phyloP scores from a whole-genome alignment of 2,329 filamentous ascomycete genomes.

The Ophiosphaerella herpotricha region DNA sequence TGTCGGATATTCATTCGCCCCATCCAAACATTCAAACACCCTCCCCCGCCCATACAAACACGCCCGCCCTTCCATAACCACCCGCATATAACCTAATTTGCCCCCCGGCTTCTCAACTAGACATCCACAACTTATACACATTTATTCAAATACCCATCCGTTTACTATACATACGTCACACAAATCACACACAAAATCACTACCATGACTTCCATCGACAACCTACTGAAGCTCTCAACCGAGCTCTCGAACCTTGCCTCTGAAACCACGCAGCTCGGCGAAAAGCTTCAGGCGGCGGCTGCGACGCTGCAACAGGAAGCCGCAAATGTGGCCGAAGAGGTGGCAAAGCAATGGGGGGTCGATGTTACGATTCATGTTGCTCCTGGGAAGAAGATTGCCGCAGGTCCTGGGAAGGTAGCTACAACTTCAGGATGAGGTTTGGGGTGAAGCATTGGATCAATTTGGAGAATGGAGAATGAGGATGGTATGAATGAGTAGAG shows the following conservation, averaged over 20 bases:
- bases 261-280: constrained; percentile 17
- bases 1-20: no score
- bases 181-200: neutral
- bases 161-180: neutral
- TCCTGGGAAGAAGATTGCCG: neutral
- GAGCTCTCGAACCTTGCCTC: constrained; percentile 20
- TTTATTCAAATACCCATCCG: neutral
- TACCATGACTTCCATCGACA: constrained; percentile 21
- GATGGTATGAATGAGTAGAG: no score
- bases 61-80: no score
- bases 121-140: neutral
- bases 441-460: neutral
- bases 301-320: constrained; percentile 26
- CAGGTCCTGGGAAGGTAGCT: neutral
- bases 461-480: no score
- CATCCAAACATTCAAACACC: no score
- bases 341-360: constrained; percentile 26
- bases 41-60: no score
- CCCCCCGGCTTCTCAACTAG: no score
- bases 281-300: constrained; percentile 20
- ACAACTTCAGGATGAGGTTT: neutral
- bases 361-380: constrained; percentile 15
- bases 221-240: constrained; percentile 25
- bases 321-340: constrained; percentile 26
- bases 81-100: no score